Conservation (phyloP, 2,329 filamentous ascomycete genomes). For the Incumbomyces delicatus region DNA sequence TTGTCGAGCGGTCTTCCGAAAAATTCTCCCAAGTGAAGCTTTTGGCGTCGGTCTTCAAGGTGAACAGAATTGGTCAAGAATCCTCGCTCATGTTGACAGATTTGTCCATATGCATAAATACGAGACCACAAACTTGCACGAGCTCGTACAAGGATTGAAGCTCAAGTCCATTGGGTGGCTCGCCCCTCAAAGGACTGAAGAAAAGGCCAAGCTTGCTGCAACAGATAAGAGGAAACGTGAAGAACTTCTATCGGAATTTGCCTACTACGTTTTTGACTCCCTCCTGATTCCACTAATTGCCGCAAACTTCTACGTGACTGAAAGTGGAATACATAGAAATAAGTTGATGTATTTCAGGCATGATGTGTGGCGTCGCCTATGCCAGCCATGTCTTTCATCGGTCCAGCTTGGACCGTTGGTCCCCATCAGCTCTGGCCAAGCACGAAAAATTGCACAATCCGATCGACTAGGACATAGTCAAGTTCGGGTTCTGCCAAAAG, state of each 20-base stretch:
- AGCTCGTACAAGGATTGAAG: constrained; percentile 67
- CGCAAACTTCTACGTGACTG: constrained; percentile 87
- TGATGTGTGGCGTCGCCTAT: constrained; percentile 73
- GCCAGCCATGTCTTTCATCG: constrained; percentile 58
- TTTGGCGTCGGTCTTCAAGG: constrained; percentile 55
- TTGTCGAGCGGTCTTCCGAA: constrained; percentile 64
- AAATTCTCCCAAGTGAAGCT: constrained; percentile 63
- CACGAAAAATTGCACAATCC: constrained; percentile 48
- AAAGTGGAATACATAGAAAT: constrained; percentile 71
- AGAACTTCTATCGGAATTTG: constrained; percentile 71
- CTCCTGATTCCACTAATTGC: constrained; percentile 77
- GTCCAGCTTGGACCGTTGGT: constrained; percentile 70
- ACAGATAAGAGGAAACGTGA: constrained; percentile 66
- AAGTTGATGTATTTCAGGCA: constrained; percentile 89
- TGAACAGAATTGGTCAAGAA: constrained; percentile 48
- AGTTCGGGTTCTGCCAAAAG: constrained; percentile 75
- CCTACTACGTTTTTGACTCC: constrained; percentile 92
- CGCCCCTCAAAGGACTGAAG: constrained; percentile 39
- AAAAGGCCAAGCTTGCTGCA: constrained; percentile 49
- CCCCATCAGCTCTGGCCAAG: constrained; percentile 54
- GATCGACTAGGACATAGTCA: constrained; percentile 66
- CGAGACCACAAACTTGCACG: constrained; percentile 70
- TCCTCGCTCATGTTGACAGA: constrained; percentile 61
- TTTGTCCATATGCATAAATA: constrained; percentile 73
- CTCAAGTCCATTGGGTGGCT: constrained; percentile 66